These are phyloP conservation scores for Ilyonectria mors-panacis DNA, from an alignment of 2,329 filamentous ascomycete species.

Conservation along the genomic window DNA sequence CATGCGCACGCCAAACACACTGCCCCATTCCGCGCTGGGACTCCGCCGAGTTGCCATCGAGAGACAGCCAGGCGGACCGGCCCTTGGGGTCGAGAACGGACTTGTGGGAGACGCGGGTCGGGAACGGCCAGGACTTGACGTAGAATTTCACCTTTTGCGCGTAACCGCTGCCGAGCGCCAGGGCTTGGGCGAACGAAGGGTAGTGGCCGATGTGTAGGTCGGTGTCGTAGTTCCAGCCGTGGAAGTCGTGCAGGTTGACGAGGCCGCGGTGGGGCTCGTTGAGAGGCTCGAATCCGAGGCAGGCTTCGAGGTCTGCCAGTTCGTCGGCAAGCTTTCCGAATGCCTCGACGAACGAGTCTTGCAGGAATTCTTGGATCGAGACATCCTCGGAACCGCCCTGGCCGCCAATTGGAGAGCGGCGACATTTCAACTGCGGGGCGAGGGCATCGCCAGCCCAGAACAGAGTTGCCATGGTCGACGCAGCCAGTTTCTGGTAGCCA, in stretches of 20 bases:
- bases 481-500: conserved; percentile 56
- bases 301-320: conserved; percentile 51
- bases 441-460: conserved; percentile 50
- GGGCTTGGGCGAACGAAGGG: conserved; percentile 55
- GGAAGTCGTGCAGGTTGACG: conserved; percentile 56
- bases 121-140: conserved; percentile 59
- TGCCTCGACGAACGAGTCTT: conserved; percentile 53
- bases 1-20: conserved; percentile 58
- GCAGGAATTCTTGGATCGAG: conserved; percentile 50
- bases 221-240: conserved; percentile 59
- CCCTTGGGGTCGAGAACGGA: conserved; percentile 55
- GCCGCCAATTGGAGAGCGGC: conserved; percentile 35
- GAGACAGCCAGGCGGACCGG: conserved; percentile 53
- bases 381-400: conserved; percentile 36
- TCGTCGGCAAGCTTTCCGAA: conserved; percentile 55
- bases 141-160: conserved; percentile 56
- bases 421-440: conserved; percentile 48
- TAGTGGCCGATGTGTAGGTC: conserved; percentile 60
- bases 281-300: conserved; percentile 59
- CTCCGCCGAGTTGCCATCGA: conserved; percentile 32
- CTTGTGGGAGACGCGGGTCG: conserved; percentile 55
- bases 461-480: conserved; percentile 51
- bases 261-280: conserved; percentile 61
- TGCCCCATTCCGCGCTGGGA: conserved; percentile 48
- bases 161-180: conserved; percentile 59